Conservation (phyloP, 768 basidiomycete species). For the Rhodocollybia butyracea region DNA sequence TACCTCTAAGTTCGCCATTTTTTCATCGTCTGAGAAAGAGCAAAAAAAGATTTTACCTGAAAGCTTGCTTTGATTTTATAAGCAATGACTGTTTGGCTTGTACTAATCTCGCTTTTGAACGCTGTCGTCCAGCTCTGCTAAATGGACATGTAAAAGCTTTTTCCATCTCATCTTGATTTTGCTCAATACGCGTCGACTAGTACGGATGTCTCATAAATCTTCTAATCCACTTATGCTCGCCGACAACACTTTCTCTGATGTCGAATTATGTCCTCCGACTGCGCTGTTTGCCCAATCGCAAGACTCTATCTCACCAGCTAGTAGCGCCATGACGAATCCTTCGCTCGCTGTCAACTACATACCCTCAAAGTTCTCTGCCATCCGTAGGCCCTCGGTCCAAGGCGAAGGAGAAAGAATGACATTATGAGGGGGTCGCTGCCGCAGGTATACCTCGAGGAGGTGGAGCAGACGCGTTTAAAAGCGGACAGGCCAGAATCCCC, state of each 20-base stretch:
- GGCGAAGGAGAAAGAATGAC: constrained; percentile 27
- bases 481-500: constrained; percentile 46
- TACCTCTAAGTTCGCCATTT: not conserved
- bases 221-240: not conserved
- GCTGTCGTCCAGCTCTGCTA: not conserved
- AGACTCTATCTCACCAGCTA: not conserved
- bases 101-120: too few relatives aligned
- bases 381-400: constrained; percentile 36
- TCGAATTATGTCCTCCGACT: not conserved
- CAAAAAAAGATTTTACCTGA: too few relatives aligned
- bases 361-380: constrained; percentile 67
- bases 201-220: too few relatives aligned
- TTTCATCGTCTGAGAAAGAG: not conserved
- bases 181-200: too few relatives aligned
- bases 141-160: not conserved
- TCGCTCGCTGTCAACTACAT: constrained; percentile 70
- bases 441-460: constrained; percentile 55
- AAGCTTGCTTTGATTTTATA: too few relatives aligned
- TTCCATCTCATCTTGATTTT: not conserved
- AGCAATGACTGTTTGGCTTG: too few relatives aligned
- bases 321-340: constrained; percentile 9
- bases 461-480: constrained; percentile 65
- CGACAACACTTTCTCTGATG: not conserved
- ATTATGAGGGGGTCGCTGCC: constrained; percentile 29
- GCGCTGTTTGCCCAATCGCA: not conserved